A percentile compares a stretch with the other conserved stretches of the same genome.
These are phyloP conservation scores for Blastobotrys aristatus DNA, from an alignment of 1,139 yeast genomes.

Conservation along the genomic window DNA sequence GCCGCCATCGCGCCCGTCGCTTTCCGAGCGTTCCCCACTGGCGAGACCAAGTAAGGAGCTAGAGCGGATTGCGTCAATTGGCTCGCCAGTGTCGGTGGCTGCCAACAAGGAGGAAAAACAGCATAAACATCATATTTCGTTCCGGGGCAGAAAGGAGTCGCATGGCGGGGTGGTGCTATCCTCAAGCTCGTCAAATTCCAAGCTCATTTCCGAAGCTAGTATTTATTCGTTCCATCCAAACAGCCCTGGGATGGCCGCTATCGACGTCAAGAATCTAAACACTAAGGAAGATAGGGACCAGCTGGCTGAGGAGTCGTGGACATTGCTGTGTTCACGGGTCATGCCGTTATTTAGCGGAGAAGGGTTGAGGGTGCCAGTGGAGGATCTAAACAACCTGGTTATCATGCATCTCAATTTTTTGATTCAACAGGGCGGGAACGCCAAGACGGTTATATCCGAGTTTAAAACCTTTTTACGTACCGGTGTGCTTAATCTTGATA, in stretches of 20 bases:
- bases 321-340: constrained; percentile 40
- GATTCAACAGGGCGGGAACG: constrained; percentile 38
- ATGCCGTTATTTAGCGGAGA: constrained; percentile 49
- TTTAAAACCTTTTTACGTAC: constrained; percentile 43
- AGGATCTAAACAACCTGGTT: constrained; percentile 50
- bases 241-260: constrained; percentile 33
- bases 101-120: constrained; percentile 20
- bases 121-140: constrained; percentile 40
- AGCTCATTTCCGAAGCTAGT: constrained; percentile 41
- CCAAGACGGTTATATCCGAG: constrained; percentile 40
- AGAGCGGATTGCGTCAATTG: constrained; percentile 42
- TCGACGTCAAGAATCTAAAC: constrained; percentile 32
- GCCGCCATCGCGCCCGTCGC: constrained; percentile 31
- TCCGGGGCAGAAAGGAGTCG: constrained; percentile 38
- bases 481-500: constrained; percentile 43
- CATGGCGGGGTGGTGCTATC: constrained; percentile 40
- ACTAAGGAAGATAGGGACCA: constrained; percentile 43
- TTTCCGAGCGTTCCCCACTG: constrained; percentile 39
- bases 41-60: constrained; percentile 41
- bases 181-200: constrained; percentile 46
- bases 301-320: constrained; percentile 47
- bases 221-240: constrained; percentile 46
- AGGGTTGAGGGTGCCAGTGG: constrained; percentile 47
- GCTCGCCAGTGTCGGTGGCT: constrained; percentile 22
- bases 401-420: constrained; percentile 43